Base-by-base conservation (phyloP, 148 eudicot genomes). In the Pharnaceum exiguum region DNA sequence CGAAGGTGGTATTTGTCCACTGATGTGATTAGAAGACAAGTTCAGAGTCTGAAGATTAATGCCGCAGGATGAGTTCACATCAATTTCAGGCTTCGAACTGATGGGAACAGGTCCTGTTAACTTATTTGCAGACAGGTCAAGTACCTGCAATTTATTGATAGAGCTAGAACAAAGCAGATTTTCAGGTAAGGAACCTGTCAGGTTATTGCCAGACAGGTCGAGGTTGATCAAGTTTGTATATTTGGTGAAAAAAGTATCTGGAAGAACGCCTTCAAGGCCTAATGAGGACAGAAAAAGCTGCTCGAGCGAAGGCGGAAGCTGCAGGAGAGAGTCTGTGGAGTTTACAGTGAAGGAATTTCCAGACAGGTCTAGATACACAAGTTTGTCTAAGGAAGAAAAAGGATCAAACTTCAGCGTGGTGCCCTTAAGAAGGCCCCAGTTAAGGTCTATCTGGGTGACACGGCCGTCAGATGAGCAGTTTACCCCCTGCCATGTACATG, bases 401-500 rank as follows among this genome's bases (percentile, higher is more conserved):
- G 86, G 68, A 7, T 80, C 77, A 31, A 85, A 77, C 24, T 73
- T 64, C 58, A 88, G n/a, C n/a, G n/a, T 27, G 5, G 54, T 43
- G 17, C 86, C 98, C 5, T 26, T 55, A 18, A 93, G 85, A 30
- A 72, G 62, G 13, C 79, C 68, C 72, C 86, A 76, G 60, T 77
- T 77, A 15, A 93, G 90, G 70, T 93, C 96, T 6, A 93, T 65
- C 29, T 74, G 61, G 8, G 90, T 35, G 4, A 81, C 96, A 2
- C 96, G 76, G 2, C 81, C 81, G 0, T 63, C 68, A 26, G 63
- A n/a, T 2, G 69, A 78, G 70, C 98, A 93, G 26, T 72, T 72
- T 3, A 93, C 72, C 3, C 90, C 90, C 48, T 70, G 56, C 96
- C 96, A 93, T 8, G 69, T 70, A 75, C 98, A 93, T 10, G 81